Base-by-base conservation (phyloP, 257 asterid genomes). In the Nicotiana noctiflora region DNA sequence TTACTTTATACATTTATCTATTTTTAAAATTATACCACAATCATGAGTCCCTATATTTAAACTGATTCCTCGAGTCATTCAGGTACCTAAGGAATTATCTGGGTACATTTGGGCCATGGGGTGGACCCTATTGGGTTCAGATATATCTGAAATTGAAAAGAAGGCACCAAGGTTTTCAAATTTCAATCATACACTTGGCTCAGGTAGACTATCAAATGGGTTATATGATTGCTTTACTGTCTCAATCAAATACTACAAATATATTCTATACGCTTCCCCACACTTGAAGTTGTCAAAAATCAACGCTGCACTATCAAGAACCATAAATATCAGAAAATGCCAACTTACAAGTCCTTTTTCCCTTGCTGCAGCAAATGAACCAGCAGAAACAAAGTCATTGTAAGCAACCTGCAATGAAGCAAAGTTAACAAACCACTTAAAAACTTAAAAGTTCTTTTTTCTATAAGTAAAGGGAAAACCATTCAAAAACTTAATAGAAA, bases 311-410 rank as follows among this genome's bases (percentile, higher is more conserved):
- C 59, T 6, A 49, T 49, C 79, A 49, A 23, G 44, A 49, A 74
- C 25, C 79, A 74, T 49, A 23, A 74, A 74, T 74, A 74, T 49
- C 23, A 49, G 27, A 23, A 82, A 60, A 80, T 52, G 79, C 70
- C 70, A 67, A 90, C 98, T 92, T 87, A 95, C 99, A 85, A 91
- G 91, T 83, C 98, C 99, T 89, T 95, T 95, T 86, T 95, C 99
- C 86, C 99, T 89, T n/a, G 99, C 97, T 15, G 97, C 91, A 18
- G 96, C 81, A 81, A 90, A 85, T 60, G 99, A 95, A 86, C 99
- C 97, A 51, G 97, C 97, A 72, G 93, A 86, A 75, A 95, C 96
- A 88, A 91, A 95, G 89, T 93, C 99, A 83, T 89, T 84, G 79
- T 93, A 95, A 37, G 92, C 97, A 88, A 95, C 99, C 99, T 95